Evolutionary conservation across 2,329 filamentous ascomycete genomes (phyloP), one percentile per base, ranked within the genome.

Genomic region (Elsinoe australis): DNA sequence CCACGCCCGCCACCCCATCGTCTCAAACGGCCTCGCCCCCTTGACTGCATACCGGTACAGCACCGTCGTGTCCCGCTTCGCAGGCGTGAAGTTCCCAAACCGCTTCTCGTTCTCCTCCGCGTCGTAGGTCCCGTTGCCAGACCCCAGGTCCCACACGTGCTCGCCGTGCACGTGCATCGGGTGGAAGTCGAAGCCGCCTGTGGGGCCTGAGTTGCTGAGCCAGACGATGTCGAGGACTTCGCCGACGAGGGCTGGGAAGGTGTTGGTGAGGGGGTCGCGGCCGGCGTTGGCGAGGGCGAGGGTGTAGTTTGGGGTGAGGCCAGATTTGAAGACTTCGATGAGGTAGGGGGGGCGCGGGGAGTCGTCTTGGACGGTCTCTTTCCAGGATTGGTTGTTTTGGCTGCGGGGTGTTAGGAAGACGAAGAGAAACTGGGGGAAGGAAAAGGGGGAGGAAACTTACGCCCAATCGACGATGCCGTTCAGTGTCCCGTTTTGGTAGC

Each of bases 1-100:
- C 79, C 78, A 82, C 0, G 70, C 78, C 15, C 79, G 66, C 79
- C 79, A 83, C 0, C 79, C 77, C 0, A 69, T 65, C 1, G 67
- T 68, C 4, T 65, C 58, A 3, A 69, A 63, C 0, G 69, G 59
- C 2, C 53, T 54, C 0, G 68, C 71, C 15, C 65, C 66, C 3
- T 61, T 53, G 22, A 39, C 24, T 0, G 60, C 61, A 53, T 81
- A 83, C 1, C 73, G 63, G 53, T 79, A 78, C 2, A 83, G 63
- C 53, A 78, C 71, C 1, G 75, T 79, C 0, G 70, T 73, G 47
- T 73, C 71, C 4, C 73, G 59, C 26, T 58, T 53, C 3, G 70
- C 64, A 1, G 71, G 70, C 57, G 39, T 44, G 26, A 29, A 44
- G 26, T 19, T 32, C 24, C 21, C 26, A 17, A 44, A 44, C 7